Conservation (phyloP, 2,329 filamentous ascomycete genomes). For the Microsporum canis region DNA sequence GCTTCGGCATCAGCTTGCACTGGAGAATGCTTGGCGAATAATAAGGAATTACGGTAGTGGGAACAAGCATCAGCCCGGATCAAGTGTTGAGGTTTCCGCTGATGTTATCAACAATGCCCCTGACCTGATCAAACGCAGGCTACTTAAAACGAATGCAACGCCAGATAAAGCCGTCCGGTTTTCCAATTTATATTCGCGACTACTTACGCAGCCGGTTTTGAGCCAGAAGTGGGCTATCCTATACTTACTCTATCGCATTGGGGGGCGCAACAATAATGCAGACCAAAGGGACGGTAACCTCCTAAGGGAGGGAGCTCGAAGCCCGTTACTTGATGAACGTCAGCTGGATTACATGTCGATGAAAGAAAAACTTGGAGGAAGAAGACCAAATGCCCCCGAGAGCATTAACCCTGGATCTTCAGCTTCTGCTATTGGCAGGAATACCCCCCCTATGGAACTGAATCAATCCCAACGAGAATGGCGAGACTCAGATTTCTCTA, state of each 20-base stretch:
- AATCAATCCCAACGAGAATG: background rate
- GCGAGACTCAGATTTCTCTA: constrained; percentile 1
- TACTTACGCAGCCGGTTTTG: constrained; percentile 82
- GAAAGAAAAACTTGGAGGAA: constrained; percentile 18
- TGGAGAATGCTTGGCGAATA: constrained; percentile 31
- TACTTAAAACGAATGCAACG: constrained; percentile 65
- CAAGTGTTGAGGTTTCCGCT: constrained; percentile 13
- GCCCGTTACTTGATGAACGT: constrained; percentile 30
- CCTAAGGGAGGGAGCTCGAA: constrained; percentile 19
- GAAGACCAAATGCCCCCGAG: constrained; percentile 16
- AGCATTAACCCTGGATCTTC: constrained; percentile 30
- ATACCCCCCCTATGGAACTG: constrained; percentile 16
- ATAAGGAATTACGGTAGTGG: constrained; percentile 25
- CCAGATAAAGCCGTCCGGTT: constrained; percentile 69
- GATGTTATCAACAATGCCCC: constrained; percentile 72
- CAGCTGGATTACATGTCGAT: constrained; percentile 30
- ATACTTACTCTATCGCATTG: constrained; percentile 75
- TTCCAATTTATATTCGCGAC: constrained; percentile 77
- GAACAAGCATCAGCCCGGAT: background rate
- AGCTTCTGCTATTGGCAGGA: constrained; percentile 26
- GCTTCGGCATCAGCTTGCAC: constrained; percentile 23
- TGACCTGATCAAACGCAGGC: constrained; percentile 79
- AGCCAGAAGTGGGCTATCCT: constrained; percentile 96
- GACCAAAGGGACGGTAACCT: background rate
- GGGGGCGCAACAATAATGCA: constrained; percentile 45